Percentiles rank a stretch among this genome's conserved stretches.
phyloP scores from a whole-genome alignment of 192 early-diverging fungal species.

The Chytriomyces confervae region DNA sequence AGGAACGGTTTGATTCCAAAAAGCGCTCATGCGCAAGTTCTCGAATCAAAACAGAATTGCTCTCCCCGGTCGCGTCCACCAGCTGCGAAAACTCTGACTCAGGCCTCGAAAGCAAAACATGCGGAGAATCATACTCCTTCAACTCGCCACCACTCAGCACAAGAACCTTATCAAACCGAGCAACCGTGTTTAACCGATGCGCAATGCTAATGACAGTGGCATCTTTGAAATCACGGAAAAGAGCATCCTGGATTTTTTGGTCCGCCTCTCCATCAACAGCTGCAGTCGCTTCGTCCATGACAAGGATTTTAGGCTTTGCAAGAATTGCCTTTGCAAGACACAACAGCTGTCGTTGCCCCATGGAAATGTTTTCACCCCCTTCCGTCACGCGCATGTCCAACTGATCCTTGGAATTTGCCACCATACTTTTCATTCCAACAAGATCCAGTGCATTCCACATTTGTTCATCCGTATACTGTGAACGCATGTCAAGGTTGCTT shows the following conservation, averaged over 20 bases:
- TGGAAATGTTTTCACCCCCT: constrained; percentile 70
- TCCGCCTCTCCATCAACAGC: constrained; percentile 74
- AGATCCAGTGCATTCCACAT: constrained; percentile 52
- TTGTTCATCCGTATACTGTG: constrained; percentile 44
- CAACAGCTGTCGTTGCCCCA: constrained; percentile 69
- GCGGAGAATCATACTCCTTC: constrained; percentile 59
- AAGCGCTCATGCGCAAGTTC: constrained; percentile 18
- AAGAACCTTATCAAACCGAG: constrained; percentile 55
- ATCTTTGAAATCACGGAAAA: constrained; percentile 62
- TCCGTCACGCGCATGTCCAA: constrained; percentile 70
- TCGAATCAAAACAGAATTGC: constrained; percentile 20
- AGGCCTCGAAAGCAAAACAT: constrained; percentile 52
- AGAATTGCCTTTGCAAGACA: constrained; percentile 67
- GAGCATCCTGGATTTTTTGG: constrained; percentile 66
- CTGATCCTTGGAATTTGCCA: constrained; percentile 50
- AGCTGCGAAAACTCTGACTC: constrained; percentile 41
- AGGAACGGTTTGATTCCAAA: neutral
- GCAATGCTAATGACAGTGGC: constrained; percentile 58
- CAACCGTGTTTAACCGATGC: constrained; percentile 50
- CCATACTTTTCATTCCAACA: constrained; percentile 41
- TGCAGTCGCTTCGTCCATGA: constrained; percentile 76
- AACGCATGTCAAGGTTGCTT: constrained; percentile 71
- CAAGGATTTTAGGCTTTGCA: constrained; percentile 53
- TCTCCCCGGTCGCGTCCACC: constrained; percentile 46
- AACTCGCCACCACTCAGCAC: constrained; percentile 55